phyloP scores from a whole-genome alignment of 2,329 filamentous ascomycete genomes.

The Cladosporium velox region DNA sequence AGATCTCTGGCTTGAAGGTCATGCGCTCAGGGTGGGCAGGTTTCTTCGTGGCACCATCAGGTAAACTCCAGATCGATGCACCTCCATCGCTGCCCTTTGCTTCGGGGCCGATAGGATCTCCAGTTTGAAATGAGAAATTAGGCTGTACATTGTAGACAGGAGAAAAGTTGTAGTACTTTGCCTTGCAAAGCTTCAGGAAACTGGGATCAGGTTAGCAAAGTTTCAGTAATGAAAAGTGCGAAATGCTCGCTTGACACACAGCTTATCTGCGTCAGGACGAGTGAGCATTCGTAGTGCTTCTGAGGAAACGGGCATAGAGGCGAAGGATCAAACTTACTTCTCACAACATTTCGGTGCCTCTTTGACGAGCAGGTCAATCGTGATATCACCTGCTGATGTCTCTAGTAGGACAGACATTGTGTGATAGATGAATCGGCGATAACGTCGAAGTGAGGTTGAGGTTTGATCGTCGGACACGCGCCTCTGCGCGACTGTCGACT shows the following conservation, averaged over 20 bases:
- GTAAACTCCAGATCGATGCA: conserved; percentile 84
- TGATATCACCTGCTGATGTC: conserved; percentile 89
- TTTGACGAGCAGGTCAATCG: conserved; percentile 87
- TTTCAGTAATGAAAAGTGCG: too few species aligned
- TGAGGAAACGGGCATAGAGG: too few species aligned
- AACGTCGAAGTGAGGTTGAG: conserved; percentile 5
- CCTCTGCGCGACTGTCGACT: not conserved
- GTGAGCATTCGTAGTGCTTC: not conserved
- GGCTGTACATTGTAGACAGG: conserved; percentile 91
- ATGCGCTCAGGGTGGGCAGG: conserved; percentile 54
- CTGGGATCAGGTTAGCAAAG: too few species aligned
- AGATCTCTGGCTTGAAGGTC: conserved; percentile 75
- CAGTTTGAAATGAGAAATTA: conserved; percentile 93
- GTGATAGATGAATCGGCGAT: not conserved
- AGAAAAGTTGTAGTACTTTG: conserved; percentile 98
- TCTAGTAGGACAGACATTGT: conserved; percentile 90
- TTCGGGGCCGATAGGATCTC: conserved; percentile 86
- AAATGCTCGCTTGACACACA: too few species aligned
- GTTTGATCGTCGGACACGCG: not conserved
- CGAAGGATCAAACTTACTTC: conserved; percentile 67
- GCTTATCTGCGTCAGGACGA: not conserved
- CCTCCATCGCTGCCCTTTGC: conserved; percentile 87
- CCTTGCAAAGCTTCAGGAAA: conserved; percentile 97
- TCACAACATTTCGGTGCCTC: conserved; percentile 90
- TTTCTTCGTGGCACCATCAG: conserved; percentile 66